Evolutionary conservation across 2,329 filamentous ascomycete genomes (phyloP), one percentile per base, ranked within the genome.

Genomic region (Hymenoscyphus fructigenus): DNA sequence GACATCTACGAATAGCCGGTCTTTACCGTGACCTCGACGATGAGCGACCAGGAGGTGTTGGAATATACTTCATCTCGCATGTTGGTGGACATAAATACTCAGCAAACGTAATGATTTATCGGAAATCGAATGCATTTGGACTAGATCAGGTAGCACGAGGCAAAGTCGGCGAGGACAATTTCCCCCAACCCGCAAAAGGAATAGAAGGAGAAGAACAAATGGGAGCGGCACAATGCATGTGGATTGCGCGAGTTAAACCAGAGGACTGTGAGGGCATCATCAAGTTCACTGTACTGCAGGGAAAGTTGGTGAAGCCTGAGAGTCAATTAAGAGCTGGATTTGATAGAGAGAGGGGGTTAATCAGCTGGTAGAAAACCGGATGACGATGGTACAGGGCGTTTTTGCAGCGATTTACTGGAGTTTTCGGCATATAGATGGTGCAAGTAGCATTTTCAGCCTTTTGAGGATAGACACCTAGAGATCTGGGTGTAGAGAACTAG

Each of bases 71-170:
- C 76, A 96, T 98, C 75, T 94, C 88, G 70, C 95, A 99, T 75
- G 93, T 97, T 2, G 95, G 95, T 32, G 95, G 95, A 0, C 95
- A 99, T 81, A 97, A 97, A 80, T 98, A 96, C 79, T 88, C 89
- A 57, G 95, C 95, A 32, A 99, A 99, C 73, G 87, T 98, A 71
- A 91, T 99, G 81, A 83, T 99, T 1, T 98, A 99, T 77, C 85
- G 95, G 10, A 84, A 72, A 64, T 66, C 70, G 50, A 69, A 77
- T 66, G 75, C 75, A 5, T 76, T 76, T 67, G 75, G 75, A 7
- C 29, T 76, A 20, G 74, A 76, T 57, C 50, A 65, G 7, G 60
- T 75, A 47, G 69, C 74, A 50, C 66, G 74, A 53, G 73, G 67
- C 65, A 78, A 76, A 61, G 69, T 73, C 15, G 73, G 70, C 57